Percentiles rank a stretch among this genome's conserved stretches.
phyloP scores from a whole-genome alignment of 2,329 filamentous ascomycete species.

The Nigrospora sphaerica region DNA sequence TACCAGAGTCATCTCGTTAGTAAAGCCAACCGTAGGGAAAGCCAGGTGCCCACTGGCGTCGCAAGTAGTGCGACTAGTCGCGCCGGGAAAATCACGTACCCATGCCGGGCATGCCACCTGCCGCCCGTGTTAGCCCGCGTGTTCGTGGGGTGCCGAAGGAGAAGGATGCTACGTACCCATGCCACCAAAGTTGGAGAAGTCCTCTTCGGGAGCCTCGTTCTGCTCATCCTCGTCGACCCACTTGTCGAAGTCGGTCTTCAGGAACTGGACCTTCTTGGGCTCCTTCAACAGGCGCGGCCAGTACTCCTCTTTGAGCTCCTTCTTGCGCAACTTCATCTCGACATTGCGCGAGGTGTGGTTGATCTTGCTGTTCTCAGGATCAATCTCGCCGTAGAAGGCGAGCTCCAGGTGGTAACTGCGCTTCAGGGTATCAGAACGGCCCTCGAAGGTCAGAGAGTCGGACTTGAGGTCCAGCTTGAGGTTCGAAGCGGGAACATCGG shows the following conservation, averaged over 20 bases:
- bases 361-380: conserved; percentile 74
- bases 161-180: conserved; percentile 45
- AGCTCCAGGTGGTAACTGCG: conserved; percentile 79
- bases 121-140: conserved; percentile 8
- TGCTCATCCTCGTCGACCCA: conserved; percentile 99
- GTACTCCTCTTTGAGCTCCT: conserved; percentile 89
- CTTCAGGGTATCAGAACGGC: conserved; percentile 78
- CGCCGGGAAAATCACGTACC: conserved; percentile 24
- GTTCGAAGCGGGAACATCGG: conserved; percentile 70
- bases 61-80: too few species aligned
- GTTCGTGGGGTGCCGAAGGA: conserved; percentile 1
- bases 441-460: conserved; percentile 71
- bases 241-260: conserved; percentile 99
- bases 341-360: conserved; percentile 85
- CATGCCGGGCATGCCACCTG: conserved; percentile 43
- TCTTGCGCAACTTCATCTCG: conserved; percentile 91
- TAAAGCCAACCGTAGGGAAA: too few species aligned
- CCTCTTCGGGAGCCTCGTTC: conserved; percentile 79
- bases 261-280: conserved; percentile 80
- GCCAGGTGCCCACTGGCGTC: too few species aligned
- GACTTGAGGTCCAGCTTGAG: conserved; percentile 80
- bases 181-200: conserved; percentile 60
- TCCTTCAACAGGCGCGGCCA: conserved; percentile 96
- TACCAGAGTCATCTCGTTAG: too few species aligned
- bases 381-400: conserved; percentile 86